Percentiles rank a stretch among this genome's conserved stretches.
These are phyloP conservation scores for Colletotrichum coccodes DNA, from an alignment of 2,329 filamentous ascomycete species.

Conservation along the genomic window DNA sequence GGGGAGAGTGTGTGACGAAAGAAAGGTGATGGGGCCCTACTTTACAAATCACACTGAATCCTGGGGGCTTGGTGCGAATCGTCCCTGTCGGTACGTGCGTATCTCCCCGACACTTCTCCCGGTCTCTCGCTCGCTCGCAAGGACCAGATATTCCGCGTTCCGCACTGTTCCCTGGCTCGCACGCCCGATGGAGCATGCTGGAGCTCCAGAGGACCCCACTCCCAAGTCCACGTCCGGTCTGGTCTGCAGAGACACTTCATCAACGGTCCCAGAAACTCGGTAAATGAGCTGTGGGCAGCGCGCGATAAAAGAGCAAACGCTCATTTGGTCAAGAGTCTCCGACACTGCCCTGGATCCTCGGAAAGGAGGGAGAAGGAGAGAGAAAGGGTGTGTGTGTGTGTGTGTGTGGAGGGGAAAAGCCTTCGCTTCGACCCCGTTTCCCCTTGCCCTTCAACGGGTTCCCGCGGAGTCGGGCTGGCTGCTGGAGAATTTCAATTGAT, in stretches of 20 bases:
- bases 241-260: conserved; percentile 28
- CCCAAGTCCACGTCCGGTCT: background rate
- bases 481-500: background rate
- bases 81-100: conserved; percentile 20
- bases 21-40: conserved; percentile 22
- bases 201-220: background rate
- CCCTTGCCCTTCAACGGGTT: conserved; percentile 4
- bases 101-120: conserved; percentile 4
- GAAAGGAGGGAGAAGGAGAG: background rate
- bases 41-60: conserved; percentile 7
- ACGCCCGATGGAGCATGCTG: conserved; percentile 1
- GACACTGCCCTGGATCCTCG: background rate
- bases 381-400: too few relatives aligned
- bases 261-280: conserved; percentile 27
- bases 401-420: background rate
- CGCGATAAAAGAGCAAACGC: conserved; percentile 2
- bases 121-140: conserved; percentile 1
- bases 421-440: background rate
- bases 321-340: conserved; percentile 6
- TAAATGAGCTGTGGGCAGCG: conserved; percentile 21
- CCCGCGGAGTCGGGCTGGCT: conserved; percentile 7
- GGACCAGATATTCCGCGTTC: conserved; percentile 5
- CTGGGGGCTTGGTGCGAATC: conserved; percentile 17
- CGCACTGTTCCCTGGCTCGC: conserved; percentile 5
- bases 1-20: conserved; percentile 6